A percentile compares a stretch with the other conserved stretches of the same genome.
Conservation (phyloP, 768 basidiomycete species). For the Leucosporidium yakuticum region DNA sequence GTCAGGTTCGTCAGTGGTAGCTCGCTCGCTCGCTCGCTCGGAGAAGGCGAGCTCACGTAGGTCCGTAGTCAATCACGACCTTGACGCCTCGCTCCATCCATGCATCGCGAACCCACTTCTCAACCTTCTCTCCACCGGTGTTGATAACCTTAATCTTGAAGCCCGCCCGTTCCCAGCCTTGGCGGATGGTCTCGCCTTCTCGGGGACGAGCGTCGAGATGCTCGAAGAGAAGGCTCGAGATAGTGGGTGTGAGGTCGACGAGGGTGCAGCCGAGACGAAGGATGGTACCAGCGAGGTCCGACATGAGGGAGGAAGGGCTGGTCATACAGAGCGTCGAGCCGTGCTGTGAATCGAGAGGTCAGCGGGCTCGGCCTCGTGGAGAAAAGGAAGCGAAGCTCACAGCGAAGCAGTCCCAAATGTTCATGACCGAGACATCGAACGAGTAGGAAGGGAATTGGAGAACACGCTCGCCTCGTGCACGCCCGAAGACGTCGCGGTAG, state of each 20-base stretch:
- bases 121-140: constrained; percentile 33
- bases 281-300: constrained; percentile 26
- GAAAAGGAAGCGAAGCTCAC: constrained; percentile 2
- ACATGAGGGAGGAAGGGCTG: constrained; percentile 25
- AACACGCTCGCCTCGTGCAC: constrained; percentile 27
- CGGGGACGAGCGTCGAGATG: constrained; percentile 23
- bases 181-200: constrained; percentile 6
- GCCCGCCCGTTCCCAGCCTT: constrained; percentile 24
- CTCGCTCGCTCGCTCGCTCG: no score
- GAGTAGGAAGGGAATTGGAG: constrained; percentile 31
- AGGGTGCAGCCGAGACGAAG: constrained; percentile 29
- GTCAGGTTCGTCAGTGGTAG: background rate
- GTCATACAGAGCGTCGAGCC: constrained; percentile 31
- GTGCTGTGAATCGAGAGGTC: constrained; percentile 6
- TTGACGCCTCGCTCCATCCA: constrained; percentile 30
- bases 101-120: constrained; percentile 23
- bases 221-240: constrained; percentile 29
- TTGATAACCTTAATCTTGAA: constrained; percentile 30
- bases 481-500: constrained; percentile 32
- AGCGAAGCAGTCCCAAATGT: constrained; percentile 32
- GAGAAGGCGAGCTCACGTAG: constrained; percentile 14
- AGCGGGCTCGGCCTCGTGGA: background rate
- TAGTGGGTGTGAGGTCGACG: constrained; percentile 33
- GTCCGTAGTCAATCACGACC: constrained; percentile 33
- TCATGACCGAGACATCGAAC: constrained; percentile 32